phyloP scores from a whole-genome alignment of 345 rosid genomes.

The Conringia planisiliqua region DNA sequence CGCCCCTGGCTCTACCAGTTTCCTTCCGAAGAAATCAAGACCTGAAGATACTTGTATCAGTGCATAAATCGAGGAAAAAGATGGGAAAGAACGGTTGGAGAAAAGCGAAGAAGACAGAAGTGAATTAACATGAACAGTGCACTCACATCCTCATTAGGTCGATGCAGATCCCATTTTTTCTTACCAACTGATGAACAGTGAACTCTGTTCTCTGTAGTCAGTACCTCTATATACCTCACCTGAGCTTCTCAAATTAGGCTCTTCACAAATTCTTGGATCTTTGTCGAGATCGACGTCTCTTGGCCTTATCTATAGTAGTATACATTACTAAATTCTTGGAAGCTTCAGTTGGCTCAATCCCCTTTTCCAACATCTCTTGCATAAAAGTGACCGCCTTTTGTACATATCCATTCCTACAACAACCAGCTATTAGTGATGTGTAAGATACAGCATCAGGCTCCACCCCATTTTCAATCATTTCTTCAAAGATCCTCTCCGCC shows the following conservation, averaged over 20 bases:
- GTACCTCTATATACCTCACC: background rate
- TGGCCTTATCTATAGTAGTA: constrained; percentile 31
- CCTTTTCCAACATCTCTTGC: background rate
- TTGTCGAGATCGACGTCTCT: background rate
- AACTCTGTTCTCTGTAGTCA: background rate
- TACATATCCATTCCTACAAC: constrained; percentile 34
- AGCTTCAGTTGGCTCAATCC: background rate
- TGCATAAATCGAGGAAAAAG: background rate
- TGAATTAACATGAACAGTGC: background rate
- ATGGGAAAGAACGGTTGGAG: background rate
- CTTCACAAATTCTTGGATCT: background rate
- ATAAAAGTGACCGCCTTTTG: background rate
- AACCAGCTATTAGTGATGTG: constrained; percentile 52
- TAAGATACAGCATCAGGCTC: constrained; percentile 57
- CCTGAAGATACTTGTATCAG: background rate
- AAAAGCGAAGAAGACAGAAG: background rate
- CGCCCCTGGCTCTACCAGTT: background rate
- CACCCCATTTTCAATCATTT: constrained; percentile 54
- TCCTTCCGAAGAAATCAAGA: background rate
- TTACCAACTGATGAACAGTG: background rate
- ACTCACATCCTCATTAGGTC: background rate
- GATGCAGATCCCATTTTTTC: background rate
- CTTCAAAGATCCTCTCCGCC: constrained; percentile 43
- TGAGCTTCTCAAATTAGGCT: background rate
- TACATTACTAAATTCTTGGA: background rate